Evolutionary conservation across 768 basidiomycete species (phyloP).

Genomic region (Termitomyces sp.): DNA sequence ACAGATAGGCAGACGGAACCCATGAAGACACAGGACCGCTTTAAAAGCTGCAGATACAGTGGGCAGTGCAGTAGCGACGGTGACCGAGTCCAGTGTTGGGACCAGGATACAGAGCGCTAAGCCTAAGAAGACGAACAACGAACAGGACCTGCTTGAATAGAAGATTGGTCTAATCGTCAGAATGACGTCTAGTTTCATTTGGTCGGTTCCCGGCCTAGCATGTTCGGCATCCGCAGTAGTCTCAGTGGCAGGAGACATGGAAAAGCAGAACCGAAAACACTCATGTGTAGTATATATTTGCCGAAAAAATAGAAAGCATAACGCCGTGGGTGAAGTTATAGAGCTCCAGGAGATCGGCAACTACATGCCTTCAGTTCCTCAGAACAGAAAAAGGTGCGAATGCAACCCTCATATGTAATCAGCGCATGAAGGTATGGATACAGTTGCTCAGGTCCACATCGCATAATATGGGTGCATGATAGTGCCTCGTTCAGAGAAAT

Average conservation of each 20-base stretch:
- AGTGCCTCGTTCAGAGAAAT: no score
- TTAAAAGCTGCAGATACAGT: conserved; percentile 63
- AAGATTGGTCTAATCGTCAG: conserved; percentile 73
- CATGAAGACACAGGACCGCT: conserved; percentile 60
- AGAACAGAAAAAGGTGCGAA: no score
- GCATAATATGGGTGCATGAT: no score
- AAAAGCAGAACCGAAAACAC: no score
- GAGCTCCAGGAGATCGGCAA: no score
- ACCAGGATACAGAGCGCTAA: conserved; percentile 57
- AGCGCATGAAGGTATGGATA: no score
- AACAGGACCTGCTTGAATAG: conserved; percentile 56
- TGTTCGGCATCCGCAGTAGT: not conserved
- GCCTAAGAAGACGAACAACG: conserved; percentile 58
- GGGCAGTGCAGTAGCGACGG: conserved; percentile 70
- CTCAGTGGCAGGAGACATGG: not conserved
- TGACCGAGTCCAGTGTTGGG: conserved; percentile 63
- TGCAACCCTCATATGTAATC: no score
- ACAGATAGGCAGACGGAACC: conserved; percentile 69
- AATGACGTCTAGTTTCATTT: not conserved
- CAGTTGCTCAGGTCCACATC: no score
- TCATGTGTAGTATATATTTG: not conserved
- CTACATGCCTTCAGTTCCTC: no score
- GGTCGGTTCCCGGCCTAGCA: not conserved
- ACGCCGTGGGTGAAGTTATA: no score
- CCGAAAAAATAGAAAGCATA: not conserved